A percentile compares a stretch with the other conserved stretches of the same genome.
Conservation (phyloP, 371 early-diverging fungal species). For the Apophysomyces elegans region DNA sequence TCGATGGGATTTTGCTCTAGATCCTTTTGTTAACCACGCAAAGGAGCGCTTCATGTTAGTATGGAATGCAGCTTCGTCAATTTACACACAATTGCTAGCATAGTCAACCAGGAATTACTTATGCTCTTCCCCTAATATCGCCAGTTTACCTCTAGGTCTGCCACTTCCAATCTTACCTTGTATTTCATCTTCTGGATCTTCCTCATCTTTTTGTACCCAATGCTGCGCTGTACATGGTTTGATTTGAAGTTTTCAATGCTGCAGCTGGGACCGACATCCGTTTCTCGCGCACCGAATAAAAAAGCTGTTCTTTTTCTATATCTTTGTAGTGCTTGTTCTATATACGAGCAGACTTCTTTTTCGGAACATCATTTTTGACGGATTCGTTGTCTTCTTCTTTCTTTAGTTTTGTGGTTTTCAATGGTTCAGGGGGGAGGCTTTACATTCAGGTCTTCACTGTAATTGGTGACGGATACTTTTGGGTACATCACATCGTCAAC, state of each 20-base stretch:
- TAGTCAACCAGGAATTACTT: no score
- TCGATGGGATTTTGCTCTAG: no score
- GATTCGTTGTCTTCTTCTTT: slow-evolving; percentile 7
- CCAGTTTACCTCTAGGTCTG: slow-evolving; percentile 3
- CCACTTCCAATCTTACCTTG: slow-evolving; percentile 12
- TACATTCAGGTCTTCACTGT: slow-evolving; percentile 13
- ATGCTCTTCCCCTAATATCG: no score
- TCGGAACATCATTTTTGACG: no score
- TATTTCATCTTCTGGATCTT: slow-evolving; percentile 16
- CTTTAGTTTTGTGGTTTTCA: slow-evolving; percentile 7
- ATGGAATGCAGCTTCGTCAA: no score
- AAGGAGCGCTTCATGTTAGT: no score
- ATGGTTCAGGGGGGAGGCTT: slow-evolving; percentile 11
- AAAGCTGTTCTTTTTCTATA: slow-evolving; percentile 17
- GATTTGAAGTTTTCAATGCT: slow-evolving; percentile 10
- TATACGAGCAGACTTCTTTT: no score
- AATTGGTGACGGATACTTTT: slow-evolving; percentile 15
- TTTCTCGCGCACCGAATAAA: slow-evolving; percentile 15
- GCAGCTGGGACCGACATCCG: slow-evolving; percentile 15
- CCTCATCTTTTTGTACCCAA: not conserved
- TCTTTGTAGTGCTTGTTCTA: slow-evolving; percentile 8
- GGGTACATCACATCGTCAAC: slow-evolving; percentile 9
- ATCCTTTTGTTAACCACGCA: no score
- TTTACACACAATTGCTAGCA: no score
- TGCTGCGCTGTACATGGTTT: slow-evolving; percentile 10